These are phyloP conservation scores for Heteromeles arbutifolia DNA, from an alignment of 306 rosid genomes.

Conservation along the genomic window DNA sequence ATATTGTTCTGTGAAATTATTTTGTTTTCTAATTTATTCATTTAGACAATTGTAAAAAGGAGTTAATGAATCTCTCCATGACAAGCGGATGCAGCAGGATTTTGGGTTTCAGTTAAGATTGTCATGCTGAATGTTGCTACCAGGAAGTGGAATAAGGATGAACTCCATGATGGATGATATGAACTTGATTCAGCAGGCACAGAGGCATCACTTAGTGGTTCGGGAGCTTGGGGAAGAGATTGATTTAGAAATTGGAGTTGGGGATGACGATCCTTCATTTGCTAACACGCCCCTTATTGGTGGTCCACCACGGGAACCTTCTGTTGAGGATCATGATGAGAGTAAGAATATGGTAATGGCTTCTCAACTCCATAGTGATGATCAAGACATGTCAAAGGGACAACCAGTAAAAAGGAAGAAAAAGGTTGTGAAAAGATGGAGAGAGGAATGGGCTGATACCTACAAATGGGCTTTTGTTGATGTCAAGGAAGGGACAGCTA, in stretches of 20 bases:
- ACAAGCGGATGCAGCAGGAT: conserved; percentile 20
- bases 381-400: conserved; percentile 66
- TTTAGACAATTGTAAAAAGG: background rate
- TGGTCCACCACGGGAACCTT: conserved; percentile 67
- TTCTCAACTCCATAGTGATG: conserved; percentile 70
- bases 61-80: background rate
- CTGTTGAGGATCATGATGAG: conserved; percentile 71
- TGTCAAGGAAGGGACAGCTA: conserved; percentile 89
- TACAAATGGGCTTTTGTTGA: conserved; percentile 98
- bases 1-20: background rate
- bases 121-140: conserved; percentile 93
- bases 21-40: background rate
- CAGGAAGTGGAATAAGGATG: conserved; percentile 61
- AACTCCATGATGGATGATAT: conserved; percentile 91
- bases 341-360: conserved; percentile 76
- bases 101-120: conserved; percentile 26
- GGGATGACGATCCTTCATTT: conserved; percentile 93
- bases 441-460: conserved; percentile 99
- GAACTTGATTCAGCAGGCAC: conserved; percentile 92
- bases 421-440: conserved; percentile 98
- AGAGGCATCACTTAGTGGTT: conserved; percentile 91
- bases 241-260: conserved; percentile 94
- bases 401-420: conserved; percentile 78
- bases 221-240: conserved; percentile 91
- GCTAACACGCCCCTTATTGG: conserved; percentile 64